Base-by-base conservation (phyloP, 345 rosid genomes). In the Laguncularia racemosa region DNA sequence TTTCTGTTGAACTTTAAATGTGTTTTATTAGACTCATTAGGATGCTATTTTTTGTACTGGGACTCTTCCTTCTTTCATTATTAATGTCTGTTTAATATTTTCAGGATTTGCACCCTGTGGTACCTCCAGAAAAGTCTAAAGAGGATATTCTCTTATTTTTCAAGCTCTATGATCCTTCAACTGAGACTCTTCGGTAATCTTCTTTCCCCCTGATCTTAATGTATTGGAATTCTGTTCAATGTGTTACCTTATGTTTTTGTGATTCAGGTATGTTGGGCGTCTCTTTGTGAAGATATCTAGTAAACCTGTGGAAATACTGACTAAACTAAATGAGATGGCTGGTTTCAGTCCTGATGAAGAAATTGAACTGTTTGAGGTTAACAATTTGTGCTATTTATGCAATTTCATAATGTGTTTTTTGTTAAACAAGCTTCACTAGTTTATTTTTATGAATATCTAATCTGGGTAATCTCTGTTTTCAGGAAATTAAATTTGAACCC, bases 401-500 rank as follows among this genome's bases (percentile, higher is more conserved):
- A 18, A 5, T 19, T n/a, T 50, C 40, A 33, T 9, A 33, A 33
- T 33, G 1, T 33, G 11, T 33, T 33, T 26, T 26, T 33, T 33
- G 11, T 33, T 33, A 33, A 33, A 33, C 40, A 33, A 33, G 40
- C 9, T 33, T 9, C 4, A 33, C 9, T 33, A 9, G 1, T 33
- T 10, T 33, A 1, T 23, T 33, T 33, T 9, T 33, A 1, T 33
- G 40, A 33, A 33, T 33, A 33, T 10, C 40, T 33, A 33, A 33
- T 10, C 40, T 33, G 40, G 50, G 18, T 68, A 44, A 50, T 57
- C 43, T 52, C 53, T 55, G 19, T 16, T 63, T 69, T 46, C 86
- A 92, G 98, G 98, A 92, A 76, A 89, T 92, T 73, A 84, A 89
- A 70, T 92, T 86, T 66, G 98, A 89, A 67, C 96, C 96, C 40